Evolutionary conservation across 208 protist species (phyloP), one percentile per base, ranked within the genome.

Genomic region (Trypanosoma platydactyli): DNA sequence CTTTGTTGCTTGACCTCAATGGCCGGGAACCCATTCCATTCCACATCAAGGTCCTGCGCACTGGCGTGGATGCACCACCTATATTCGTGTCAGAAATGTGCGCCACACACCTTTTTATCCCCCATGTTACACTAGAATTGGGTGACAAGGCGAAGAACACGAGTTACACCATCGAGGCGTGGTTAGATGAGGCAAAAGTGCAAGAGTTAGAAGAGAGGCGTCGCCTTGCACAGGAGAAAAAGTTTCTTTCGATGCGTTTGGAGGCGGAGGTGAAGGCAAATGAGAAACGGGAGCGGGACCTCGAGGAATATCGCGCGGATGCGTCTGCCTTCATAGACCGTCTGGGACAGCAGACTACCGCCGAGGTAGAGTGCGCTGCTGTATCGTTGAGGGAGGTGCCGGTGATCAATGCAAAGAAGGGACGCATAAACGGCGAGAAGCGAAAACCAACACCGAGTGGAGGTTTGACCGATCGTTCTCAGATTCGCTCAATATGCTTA

Each of bases 151-250:
- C 45, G 11, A 35, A 53, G 20, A 51, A 48, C 13, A 58, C 71
- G 13, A 62, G 41, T 0, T 94, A 84, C 64, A 42, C 67, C n/a
- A 74, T 94, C 38, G 88, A 94, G 58, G 84, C 79, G 12, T 66
- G 62, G 29, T 64, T 94, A 15, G 71, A 81, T 33, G 68, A 73
- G 44, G 73, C 70, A 38, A 68, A 64, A 18, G 80, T 81, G 40
- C 53, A 61, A 6, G 67, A 62, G 33, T 91, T 81, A 84, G 80
- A 94, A 27, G 80, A 84, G 53, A 44, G 69, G 49, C 86, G 84
- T 54, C 84, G 76, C n/a, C 57, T 56, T 2, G 73, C 65, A 11
- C 84, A 91, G 60, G 84, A 81, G 69, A 25, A 65, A 24, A 60
- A 63, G 18, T 93, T 87, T 55, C 61, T 55, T 15, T 20, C 55